These are phyloP conservation scores for Blumeria graminis DNA, from an alignment of 2,329 filamentous ascomycete genomes.

Conservation along the genomic window DNA sequence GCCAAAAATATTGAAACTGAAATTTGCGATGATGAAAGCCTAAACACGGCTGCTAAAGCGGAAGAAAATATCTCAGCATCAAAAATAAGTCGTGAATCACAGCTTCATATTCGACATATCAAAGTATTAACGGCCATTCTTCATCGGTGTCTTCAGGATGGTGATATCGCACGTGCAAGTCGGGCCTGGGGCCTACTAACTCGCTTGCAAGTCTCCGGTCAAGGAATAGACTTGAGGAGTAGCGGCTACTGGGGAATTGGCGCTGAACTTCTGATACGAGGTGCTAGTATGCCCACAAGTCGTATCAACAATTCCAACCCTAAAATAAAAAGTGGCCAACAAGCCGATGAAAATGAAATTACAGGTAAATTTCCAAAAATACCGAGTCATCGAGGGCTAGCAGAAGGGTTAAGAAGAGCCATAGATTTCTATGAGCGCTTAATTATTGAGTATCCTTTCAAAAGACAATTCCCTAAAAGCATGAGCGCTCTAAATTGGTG, in stretches of 20 bases:
- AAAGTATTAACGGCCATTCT: constrained; percentile 43
- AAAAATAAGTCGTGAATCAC: constrained; percentile 2
- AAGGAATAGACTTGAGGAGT: constrained; percentile 40
- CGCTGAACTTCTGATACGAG: constrained; percentile 57
- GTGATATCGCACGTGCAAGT: constrained; percentile 46
- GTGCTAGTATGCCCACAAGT: constrained; percentile 1
- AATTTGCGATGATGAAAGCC: neutral
- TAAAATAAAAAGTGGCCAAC: constrained; percentile 1
- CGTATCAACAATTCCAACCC: neutral
- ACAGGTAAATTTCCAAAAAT: neutral
- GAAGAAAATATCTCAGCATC: neutral
- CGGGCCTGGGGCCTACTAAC: constrained; percentile 54
- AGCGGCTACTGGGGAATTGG: constrained; percentile 61
- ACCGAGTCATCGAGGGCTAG: constrained; percentile 17
- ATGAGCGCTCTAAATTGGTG: constrained; percentile 55
- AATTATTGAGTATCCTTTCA: constrained; percentile 51
- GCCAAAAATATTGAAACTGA: neutral
- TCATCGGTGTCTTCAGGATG: constrained; percentile 45
- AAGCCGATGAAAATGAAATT: constrained; percentile 1
- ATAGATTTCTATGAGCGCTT: constrained; percentile 54
- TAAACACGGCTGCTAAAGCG: neutral
- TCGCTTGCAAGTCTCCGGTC: constrained; percentile 30
- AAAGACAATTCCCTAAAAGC: constrained; percentile 30
- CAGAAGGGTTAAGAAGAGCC: constrained; percentile 28
- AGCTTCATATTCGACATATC: constrained; percentile 30